Base-by-base conservation (phyloP, 768 basidiomycete genomes). In the Pleurotus ostreatus region DNA sequence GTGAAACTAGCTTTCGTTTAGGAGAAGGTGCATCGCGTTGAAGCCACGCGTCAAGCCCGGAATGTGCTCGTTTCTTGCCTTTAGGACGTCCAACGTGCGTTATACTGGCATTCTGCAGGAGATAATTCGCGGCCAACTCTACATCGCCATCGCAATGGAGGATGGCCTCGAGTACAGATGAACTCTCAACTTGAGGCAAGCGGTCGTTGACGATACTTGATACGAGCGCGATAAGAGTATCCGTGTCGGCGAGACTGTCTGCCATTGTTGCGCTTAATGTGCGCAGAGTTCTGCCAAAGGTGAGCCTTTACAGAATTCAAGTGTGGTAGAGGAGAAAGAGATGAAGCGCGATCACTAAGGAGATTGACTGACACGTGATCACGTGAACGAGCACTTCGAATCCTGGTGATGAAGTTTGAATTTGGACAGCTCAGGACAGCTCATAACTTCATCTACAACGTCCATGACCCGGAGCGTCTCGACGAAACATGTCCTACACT, bases 401-500 rank as follows among this genome's bases (percentile, higher is more conserved):
- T 23, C 23, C 23, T 4, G 3, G 23, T 23, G 23, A 23, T 23
- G 23, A 23, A 23, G 23, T 4, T 3, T 3, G 22, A 3, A 22
- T 22, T 22, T 23, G 23, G 23, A 23, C 23, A 23, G 23, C 23
- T 23, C 23, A 23, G 23, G 23, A 23, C 23, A 23, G 23, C 23
- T 5, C 23, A 23, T 23, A 23, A 25, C 62, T 51, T 57, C 62
- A 26, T 44, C 62, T 23, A 48, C 58, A 40, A 61, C 62, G 53
- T 57, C 63, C 30, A 67, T 56, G 51, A 58, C 48, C 52, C 39
- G 65, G 58, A 63, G 71, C 52, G 77, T 84, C 53, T 81, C 86
- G n/a, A 70, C 75, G 46, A 86, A 85, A 57, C 89, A 94, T 79
- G 81, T 97, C 43, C 70, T 98, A 26, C 84, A 90, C 59, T 88